These are phyloP conservation scores for Chaetomium olivaceum DNA, from an alignment of 2,329 filamentous ascomycete species.

Conservation along the genomic window DNA sequence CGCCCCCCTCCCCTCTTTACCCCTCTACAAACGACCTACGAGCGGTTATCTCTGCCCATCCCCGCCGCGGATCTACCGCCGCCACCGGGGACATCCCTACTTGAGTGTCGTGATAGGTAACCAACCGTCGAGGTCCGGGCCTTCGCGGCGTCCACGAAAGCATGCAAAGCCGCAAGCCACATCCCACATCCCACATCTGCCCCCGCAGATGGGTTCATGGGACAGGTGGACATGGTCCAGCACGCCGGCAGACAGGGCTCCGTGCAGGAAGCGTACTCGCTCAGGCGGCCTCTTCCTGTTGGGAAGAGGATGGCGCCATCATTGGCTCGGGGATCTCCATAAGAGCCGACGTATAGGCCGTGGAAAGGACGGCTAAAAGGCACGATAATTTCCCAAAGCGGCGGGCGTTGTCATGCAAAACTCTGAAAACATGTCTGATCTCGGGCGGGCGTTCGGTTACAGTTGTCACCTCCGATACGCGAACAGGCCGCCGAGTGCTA, in stretches of 20 bases:
- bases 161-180: not conserved
- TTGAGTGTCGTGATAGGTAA: not conserved
- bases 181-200: not conserved
- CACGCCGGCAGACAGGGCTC: not conserved
- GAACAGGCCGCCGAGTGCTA: not conserved
- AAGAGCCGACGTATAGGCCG: slow-evolving; percentile 43
- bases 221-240: not conserved
- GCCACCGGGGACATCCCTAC: not conserved
- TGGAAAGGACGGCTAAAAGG: slow-evolving; percentile 39
- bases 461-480: slow-evolving; percentile 2
- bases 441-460: slow-evolving; percentile 5
- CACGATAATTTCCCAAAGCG: slow-evolving; percentile 48
- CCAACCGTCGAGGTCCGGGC: not conserved
- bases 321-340: slow-evolving; percentile 40
- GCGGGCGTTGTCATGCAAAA: slow-evolving; percentile 46
- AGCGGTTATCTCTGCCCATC: not conserved
- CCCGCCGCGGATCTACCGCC: slow-evolving; percentile 4
- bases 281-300: slow-evolving; percentile 21
- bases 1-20: slow-evolving; percentile 9
- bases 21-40: not conserved
- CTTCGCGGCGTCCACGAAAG: not conserved
- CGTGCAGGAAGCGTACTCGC: not conserved
- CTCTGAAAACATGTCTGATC: not conserved
- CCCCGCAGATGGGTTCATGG: not conserved
- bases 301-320: slow-evolving; percentile 36